These are phyloP conservation scores for Talaromyces islandicus DNA, from an alignment of 2,329 filamentous ascomycete genomes.

Conservation along the genomic window DNA sequence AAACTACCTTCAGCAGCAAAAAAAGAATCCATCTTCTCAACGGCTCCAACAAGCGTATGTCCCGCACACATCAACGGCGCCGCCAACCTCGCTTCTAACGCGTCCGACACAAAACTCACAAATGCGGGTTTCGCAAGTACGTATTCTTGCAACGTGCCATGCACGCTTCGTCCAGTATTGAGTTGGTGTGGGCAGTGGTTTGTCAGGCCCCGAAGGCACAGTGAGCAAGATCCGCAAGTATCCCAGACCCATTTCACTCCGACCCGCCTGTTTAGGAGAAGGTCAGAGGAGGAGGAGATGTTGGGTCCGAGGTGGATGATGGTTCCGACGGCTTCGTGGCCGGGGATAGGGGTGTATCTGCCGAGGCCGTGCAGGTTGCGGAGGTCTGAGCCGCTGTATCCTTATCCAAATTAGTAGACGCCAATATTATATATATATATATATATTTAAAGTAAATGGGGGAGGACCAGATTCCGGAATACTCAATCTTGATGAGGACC, in stretches of 20 bases:
- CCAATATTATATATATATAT: too few species aligned
- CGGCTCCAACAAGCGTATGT: background rate
- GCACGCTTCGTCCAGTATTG: background rate
- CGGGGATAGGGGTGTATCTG: background rate
- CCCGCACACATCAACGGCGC: background rate
- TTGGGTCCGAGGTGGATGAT: background rate
- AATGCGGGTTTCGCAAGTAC: background rate
- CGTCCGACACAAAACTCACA: background rate
- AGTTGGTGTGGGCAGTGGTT: background rate
- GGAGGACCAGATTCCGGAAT: background rate
- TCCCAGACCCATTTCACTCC: background rate
- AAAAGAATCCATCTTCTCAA: background rate
- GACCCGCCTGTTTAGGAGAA: background rate
- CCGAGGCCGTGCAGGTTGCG: background rate
- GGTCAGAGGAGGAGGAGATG: background rate
- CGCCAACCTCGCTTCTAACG: background rate
- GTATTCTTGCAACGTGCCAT: background rate
- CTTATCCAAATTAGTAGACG: too few species aligned
- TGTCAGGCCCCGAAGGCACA: background rate
- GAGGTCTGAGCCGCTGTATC: background rate
- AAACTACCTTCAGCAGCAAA: too few species aligned
- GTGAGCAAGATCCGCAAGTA: background rate
- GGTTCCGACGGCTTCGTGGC: background rate
- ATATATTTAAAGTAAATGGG: too few species aligned
- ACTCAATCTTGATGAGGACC: background rate